Conservation (phyloP, 176 grass and related monocot species). For the sorghum (Sorghum bicolor) region Sorghum_bicolor_NCBIv3 NC_012872.2:14049001-14049500, state of each 20-base stretch:
- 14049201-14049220: background rate
- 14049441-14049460: background rate
- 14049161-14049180: background rate
- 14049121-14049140: too few species aligned
- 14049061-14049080: constrained; percentile 16
- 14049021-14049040: background rate
- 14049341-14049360: background rate
- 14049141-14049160: constrained; percentile 13
- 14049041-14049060: constrained; percentile 18
- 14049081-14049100: constrained; percentile 14
- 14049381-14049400: constrained; percentile 14
- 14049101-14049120: too few species aligned
- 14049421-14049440: constrained; percentile 6
- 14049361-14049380: background rate
- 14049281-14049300: background rate
- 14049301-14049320: constrained; percentile 17
- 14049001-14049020: background rate
- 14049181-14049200: constrained; percentile 18
- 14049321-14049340: background rate
- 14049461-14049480: background rate
- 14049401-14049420: background rate
- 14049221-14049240: background rate
- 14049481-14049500: background rate
- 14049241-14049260: too few species aligned
- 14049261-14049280: background rate